Percentiles rank a stretch among this genome's conserved stretches.
Evolutionary conservation across 257 asterid genomes (phyloP).

Genomic region (Nyctanthes arbortristis): DNA sequence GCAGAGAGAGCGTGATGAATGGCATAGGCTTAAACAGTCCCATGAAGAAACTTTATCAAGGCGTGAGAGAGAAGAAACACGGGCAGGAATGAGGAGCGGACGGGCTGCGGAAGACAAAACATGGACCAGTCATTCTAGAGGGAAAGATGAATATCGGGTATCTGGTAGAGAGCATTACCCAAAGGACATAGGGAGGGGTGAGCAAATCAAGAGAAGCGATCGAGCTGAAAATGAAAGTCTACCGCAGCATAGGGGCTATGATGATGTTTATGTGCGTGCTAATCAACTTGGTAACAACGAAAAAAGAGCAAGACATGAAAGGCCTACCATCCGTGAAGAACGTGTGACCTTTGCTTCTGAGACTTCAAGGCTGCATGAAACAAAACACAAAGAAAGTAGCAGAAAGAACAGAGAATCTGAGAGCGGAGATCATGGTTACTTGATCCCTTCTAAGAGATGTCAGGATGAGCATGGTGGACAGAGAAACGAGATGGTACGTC

Average conservation of each 20-base stretch:
- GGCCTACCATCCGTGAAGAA: slow-evolving; percentile 58
- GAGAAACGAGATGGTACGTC: slow-evolving; percentile 78
- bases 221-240: slow-evolving; percentile 62
- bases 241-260: slow-evolving; percentile 68
- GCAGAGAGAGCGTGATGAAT: slow-evolving; percentile 81
- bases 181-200: slow-evolving; percentile 58
- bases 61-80: slow-evolving; percentile 76
- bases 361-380: slow-evolving; percentile 55
- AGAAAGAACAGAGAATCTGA: slow-evolving; percentile 75
- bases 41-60: slow-evolving; percentile 60
- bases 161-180: slow-evolving; percentile 65
- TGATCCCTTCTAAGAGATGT: slow-evolving; percentile 51
- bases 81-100: slow-evolving; percentile 55
- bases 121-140: slow-evolving; percentile 65
- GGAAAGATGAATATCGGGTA: slow-evolving; percentile 68
- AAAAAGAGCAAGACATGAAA: slow-evolving; percentile 71
- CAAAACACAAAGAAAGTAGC: slow-evolving; percentile 50
- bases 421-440: slow-evolving; percentile 52
- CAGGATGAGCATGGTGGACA: slow-evolving; percentile 58
- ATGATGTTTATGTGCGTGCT: slow-evolving; percentile 58
- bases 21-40: slow-evolving; percentile 68
- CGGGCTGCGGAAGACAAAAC: slow-evolving; percentile 70
- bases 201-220: slow-evolving; percentile 71
- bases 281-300: slow-evolving; percentile 48
- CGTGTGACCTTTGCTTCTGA: slow-evolving; percentile 59